These are phyloP conservation scores for Vigna reflexopilosa DNA, from an alignment of 306 rosid species.

Conservation along the genomic window DNA sequence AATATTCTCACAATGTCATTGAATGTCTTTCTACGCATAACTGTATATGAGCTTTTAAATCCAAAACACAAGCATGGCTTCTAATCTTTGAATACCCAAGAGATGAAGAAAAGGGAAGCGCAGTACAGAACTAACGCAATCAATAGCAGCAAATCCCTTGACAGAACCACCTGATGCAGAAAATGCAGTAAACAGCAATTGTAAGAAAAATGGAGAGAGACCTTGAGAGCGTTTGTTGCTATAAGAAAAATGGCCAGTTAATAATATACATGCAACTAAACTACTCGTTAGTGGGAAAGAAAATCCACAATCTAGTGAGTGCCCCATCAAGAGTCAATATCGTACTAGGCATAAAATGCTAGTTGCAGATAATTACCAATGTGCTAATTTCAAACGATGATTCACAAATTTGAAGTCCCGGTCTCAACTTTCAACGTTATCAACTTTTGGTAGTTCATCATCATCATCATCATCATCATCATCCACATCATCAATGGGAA, in stretches of 20 bases:
- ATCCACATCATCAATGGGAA: conserved; percentile 81
- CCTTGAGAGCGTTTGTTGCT: neutral
- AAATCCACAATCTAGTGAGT: conserved; percentile 29
- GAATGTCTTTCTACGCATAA: neutral
- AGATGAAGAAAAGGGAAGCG: neutral
- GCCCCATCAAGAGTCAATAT: conserved; percentile 8
- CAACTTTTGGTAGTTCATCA: conserved; percentile 48
- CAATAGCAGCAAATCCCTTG: conserved; percentile 2
- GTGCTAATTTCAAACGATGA: conserved; percentile 23
- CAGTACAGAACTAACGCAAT: neutral
- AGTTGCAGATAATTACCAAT: neutral
- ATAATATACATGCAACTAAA: conserved; percentile 38
- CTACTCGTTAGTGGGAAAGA: conserved; percentile 1
- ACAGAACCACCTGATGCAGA: neutral
- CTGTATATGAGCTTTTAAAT: neutral
- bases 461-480: conserved; percentile 61
- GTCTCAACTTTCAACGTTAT: conserved; percentile 37
- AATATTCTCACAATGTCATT: neutral
- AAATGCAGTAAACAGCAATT: conserved; percentile 20
- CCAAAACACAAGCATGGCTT: neutral
- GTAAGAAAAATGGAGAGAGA: neutral
- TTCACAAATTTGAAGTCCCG: conserved; percentile 41
- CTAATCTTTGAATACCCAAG: neutral
- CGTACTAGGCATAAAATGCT: conserved; percentile 1
- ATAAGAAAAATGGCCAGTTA: neutral